Base-by-base conservation (phyloP, 495 filamentous ascomycete genomes). In the Talaromyces liani region DNA sequence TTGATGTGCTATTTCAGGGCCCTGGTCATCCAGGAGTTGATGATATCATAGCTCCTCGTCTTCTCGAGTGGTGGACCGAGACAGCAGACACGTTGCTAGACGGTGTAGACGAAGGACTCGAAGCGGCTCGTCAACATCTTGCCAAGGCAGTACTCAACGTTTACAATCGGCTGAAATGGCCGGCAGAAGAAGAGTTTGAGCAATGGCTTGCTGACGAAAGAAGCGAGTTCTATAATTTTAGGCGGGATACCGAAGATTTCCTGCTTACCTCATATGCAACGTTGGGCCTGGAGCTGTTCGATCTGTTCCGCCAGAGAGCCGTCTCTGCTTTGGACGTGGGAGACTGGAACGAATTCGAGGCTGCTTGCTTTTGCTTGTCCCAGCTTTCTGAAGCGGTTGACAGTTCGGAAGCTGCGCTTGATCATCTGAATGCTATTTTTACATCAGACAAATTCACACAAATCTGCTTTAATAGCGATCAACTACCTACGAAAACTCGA, bases 21-120 rank as follows among this genome's bases (percentile, higher is more conserved):
- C 82, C 88, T 41, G 91, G 92, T 7, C 86, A 87, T 71, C 85
- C 91, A 3, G 87, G 87, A 4, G 85, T 85, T 25, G 91, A 95
- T 16, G 91, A 97, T 67, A 78, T 81, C 51, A 85, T 95, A 47
- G 91, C 91, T 49, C 83, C 88, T 2, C 83, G 85, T 4, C 86
- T 87, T 2, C 78, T 97, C 29, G 90, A 96, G 65, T 96, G 93
- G 75, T 97, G 93, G 92, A 88, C 81, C 10, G 79, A 77, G 29
- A 75, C 73, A 57, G 79, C 77, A 0, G 79, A 81, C 45, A 70
- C 69, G 25, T 62, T 78, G 3, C 70, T 73, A 24, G 74, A 75
- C 39, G 67, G 74, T 3, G 24, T 68, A 10, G 71, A 70, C 31
- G 68, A 75, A 10, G 66, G 64, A 4, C 56, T 71, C 58, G 61